These are phyloP conservation scores for Brassica rapa DNA, from an alignment of 345 rosid genomes.

Conservation along the genomic window DNA sequence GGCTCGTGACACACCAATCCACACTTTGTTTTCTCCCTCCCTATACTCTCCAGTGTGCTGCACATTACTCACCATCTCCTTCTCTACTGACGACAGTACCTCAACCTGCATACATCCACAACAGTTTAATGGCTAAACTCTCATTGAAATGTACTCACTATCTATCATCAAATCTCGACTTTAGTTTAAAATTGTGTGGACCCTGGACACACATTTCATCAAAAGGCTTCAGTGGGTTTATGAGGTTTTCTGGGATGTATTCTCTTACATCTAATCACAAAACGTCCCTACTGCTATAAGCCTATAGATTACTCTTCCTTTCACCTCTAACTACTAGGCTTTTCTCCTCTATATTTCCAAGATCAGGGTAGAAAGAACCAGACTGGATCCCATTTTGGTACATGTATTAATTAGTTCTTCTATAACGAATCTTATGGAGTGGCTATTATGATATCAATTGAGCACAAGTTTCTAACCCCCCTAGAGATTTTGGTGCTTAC, in stretches of 20 bases:
- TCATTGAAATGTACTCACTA: background rate
- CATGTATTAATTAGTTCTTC: background rate
- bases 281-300: background rate
- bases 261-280: background rate
- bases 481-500: slow-evolving; percentile 40
- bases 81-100: slow-evolving; percentile 46
- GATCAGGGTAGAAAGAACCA: slow-evolving; percentile 7
- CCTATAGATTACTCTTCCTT: background rate
- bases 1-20: slow-evolving; percentile 87
- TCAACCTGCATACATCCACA: slow-evolving; percentile 56
- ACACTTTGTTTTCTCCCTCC: slow-evolving; percentile 52
- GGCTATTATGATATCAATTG: background rate
- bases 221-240: background rate
- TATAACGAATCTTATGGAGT: background rate
- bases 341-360: background rate
- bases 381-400: background rate
- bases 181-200: background rate
- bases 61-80: slow-evolving; percentile 42
- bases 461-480: slow-evolving; percentile 7
- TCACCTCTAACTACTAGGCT: background rate
- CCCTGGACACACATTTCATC: slow-evolving; percentile 2
- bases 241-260: background rate
- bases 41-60: slow-evolving; percentile 64
- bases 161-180: background rate
- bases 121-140: slow-evolving; percentile 11